Evolutionary conservation across 1,284 basidiomycete genomes (phyloP), one percentile per base, ranked within the genome.

Genomic region (Coniferiporia sulphurascens): DNA sequence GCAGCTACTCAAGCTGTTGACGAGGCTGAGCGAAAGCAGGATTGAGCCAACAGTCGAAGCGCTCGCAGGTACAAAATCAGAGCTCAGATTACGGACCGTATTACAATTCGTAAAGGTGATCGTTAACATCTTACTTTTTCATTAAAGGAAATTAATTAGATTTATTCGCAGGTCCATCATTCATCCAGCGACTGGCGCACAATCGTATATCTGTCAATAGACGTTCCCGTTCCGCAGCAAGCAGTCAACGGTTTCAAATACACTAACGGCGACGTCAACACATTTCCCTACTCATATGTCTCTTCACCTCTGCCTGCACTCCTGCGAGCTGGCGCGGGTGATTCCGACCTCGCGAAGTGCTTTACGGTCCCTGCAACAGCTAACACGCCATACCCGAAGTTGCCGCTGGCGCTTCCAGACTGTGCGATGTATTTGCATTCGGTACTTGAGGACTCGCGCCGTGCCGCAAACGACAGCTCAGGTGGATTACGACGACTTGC

Each of bases 381-480:
- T 4, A 70, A 75, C 4, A 77, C 81, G 2, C 86, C 88, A 17
- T 83, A 79, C 65, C 89, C 89, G 3, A 79, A 75, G 10, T 75
- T 91, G 21, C 89, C 89, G 2, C 84, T 91, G 60, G 76, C 79
- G 17, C 86, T 90, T 66, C 87, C 89, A 4, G 81, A 84, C 67
- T 78, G 89, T 49, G 88, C 87, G 10, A 75, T 83, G 69, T 91
- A 91, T 65, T 76, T 91, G 21, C 84, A 87, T 62, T 80, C 82
- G 4, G 86, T 82, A 5, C 73, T 91, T 43, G 82, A 86, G 52
- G 82, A 82, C 57, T 87, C 89, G 35, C 77, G 89, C 53, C 74
- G 77, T 48, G 81, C 83, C 62, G 66, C 75, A 60, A 74, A 74
- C 64, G 87, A 89, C 65, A 78, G 74, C 46, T 79, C 81, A 21